A percentile compares a stretch with the other conserved stretches of the same genome.
phyloP scores from a whole-genome alignment of 2,329 filamentous ascomycete genomes.

The Beauveria australis region DNA sequence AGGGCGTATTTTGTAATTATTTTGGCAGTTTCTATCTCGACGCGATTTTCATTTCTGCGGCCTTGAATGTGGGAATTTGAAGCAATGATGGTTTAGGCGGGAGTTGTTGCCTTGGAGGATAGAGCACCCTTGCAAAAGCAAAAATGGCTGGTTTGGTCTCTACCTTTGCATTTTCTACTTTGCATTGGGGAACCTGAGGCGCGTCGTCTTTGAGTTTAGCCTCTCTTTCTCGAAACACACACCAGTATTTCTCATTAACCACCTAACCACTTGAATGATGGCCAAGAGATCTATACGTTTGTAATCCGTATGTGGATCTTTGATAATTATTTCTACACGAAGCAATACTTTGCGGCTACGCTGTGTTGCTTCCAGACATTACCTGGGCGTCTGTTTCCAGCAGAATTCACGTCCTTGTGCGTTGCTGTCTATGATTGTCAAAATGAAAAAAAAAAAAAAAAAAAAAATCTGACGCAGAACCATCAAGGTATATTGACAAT shows the following conservation, averaged over 20 bases:
- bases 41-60: neutral
- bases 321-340: neutral
- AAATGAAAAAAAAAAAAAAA: no score
- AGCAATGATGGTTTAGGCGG: neutral
- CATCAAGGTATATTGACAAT: no score
- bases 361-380: neutral
- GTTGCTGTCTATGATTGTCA: neutral
- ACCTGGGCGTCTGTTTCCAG: neutral
- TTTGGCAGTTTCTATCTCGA: neutral
- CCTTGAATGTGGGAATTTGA: neutral
- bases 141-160: neutral
- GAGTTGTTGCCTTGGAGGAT: neutral
- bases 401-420: neutral
- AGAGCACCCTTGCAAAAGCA: neutral
- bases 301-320: neutral
- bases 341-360: neutral
- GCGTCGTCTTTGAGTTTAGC: no score
- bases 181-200: neutral
- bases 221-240: neutral
- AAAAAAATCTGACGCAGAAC: no score
- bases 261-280: neutral
- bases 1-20: neutral
- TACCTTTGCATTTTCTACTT: no score
- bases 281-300: neutral
- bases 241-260: neutral